Percentiles rank a stretch among this genome's conserved stretches.
Conservation (phyloP, 2,329 filamentous ascomycete species). For the Helicocarpus griseus region DNA sequence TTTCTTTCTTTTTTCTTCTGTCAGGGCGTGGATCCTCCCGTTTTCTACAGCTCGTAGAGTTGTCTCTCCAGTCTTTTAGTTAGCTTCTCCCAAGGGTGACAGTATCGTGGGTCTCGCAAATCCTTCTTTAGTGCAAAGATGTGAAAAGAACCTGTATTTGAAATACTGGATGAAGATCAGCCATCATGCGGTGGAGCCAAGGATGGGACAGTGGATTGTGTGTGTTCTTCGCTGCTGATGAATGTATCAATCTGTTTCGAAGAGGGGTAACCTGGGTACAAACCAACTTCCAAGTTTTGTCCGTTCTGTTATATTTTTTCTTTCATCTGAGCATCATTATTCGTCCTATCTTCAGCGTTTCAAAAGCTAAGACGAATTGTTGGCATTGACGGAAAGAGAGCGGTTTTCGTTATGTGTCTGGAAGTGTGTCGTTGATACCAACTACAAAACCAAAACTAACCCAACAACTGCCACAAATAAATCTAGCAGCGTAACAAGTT, state of each 20-base stretch:
- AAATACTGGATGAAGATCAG: background rate
- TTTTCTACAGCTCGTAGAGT: too few species aligned
- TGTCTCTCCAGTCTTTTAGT: background rate
- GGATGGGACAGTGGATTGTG: too few species aligned
- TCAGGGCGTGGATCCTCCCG: background rate
- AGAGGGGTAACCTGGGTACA: background rate
- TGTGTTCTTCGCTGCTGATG: background rate
- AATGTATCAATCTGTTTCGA: background rate
- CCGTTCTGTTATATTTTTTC: background rate
- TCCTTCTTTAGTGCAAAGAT: background rate
- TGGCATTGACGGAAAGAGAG: background rate
- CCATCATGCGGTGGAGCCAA: background rate
- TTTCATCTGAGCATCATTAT: background rate
- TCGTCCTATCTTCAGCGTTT: background rate
- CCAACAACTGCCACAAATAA: background rate
- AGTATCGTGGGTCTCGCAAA: background rate
- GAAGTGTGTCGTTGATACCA: background rate
- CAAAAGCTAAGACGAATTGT: background rate
- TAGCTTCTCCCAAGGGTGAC: background rate
- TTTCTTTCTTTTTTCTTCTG: background rate
- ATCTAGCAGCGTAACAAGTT: background rate
- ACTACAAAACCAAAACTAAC: background rate
- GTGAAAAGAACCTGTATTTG: background rate
- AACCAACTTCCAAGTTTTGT: background rate
- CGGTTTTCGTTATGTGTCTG: background rate